Percentiles rank a stretch among this genome's conserved stretches.
Evolutionary conservation across 2,329 filamentous ascomycete species (phyloP).

Genomic region (Arthroderma sp.): DNA sequence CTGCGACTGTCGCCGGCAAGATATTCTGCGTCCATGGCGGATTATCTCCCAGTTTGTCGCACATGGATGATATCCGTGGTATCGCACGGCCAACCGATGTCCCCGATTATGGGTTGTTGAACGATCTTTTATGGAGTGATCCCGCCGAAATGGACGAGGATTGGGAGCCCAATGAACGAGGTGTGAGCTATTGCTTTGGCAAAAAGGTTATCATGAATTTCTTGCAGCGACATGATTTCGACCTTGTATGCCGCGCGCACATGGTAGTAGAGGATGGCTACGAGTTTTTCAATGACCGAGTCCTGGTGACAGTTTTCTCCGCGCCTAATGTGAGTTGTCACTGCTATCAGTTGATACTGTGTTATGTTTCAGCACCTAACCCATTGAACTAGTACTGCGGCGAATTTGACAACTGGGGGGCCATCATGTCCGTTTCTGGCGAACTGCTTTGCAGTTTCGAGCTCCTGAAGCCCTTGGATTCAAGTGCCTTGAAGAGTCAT

Average conservation of each 20-base stretch:
- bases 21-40: conserved; percentile 97
- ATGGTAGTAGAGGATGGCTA: conserved; percentile 99
- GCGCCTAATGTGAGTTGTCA: conserved; percentile 71
- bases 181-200: conserved; percentile 95
- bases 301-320: conserved; percentile 92
- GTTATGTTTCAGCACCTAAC: conserved; percentile 15
- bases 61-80: conserved; percentile 97
- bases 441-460: conserved; percentile 96
- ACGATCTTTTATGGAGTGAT: conserved; percentile 94
- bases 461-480: conserved; percentile 88
- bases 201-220: conserved; percentile 98
- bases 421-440: conserved; percentile 92
- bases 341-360: background rate
- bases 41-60: conserved; percentile 75
- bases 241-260: conserved; percentile 90
- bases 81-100: conserved; percentile 94
- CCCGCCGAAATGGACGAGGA: conserved; percentile 96
- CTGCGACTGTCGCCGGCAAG: conserved; percentile 91
- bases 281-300: conserved; percentile 93
- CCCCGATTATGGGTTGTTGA: conserved; percentile 87
- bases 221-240: conserved; percentile 85
- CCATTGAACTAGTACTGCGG: conserved; percentile 68
- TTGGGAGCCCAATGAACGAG: conserved; percentile 94
- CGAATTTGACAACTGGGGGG: conserved; percentile 98
- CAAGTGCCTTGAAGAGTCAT: conserved; percentile 89